phyloP scores from a whole-genome alignment of 1,284 basidiomycete genomes.

The Cutaneotrichosporon cavernicola region DNA sequence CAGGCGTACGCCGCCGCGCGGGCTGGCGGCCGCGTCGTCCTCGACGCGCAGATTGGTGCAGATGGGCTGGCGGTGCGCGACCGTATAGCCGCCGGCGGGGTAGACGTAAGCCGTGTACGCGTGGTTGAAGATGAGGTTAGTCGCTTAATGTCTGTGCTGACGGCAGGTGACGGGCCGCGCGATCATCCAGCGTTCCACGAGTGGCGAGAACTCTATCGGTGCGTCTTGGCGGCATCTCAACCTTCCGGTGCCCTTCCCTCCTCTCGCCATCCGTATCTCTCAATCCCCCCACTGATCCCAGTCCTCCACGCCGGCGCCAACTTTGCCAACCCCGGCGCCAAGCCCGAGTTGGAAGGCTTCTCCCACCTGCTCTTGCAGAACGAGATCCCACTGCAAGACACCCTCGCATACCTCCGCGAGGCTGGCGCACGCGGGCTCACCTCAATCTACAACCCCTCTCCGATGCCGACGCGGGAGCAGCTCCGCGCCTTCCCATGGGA shows the following conservation, averaged over 20 bases:
- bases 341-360: conserved; percentile 28
- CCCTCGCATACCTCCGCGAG: conserved; percentile 50
- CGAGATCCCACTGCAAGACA: conserved; percentile 58
- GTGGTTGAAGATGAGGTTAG: conserved; percentile 42
- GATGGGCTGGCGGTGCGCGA: conserved; percentile 52
- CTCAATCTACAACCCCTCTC: conserved; percentile 60
- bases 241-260: not conserved
- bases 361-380: conserved; percentile 60
- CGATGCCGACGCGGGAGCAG: conserved; percentile 55
- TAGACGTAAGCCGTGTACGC: conserved; percentile 38
- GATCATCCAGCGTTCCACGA: conserved; percentile 54
- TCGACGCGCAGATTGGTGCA: conserved; percentile 51
- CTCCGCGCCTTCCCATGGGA: conserved; percentile 56
- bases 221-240: conserved; percentile 18
- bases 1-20: conserved; percentile 54
- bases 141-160: not conserved
- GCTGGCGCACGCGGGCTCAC: conserved; percentile 38
- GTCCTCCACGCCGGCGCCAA: conserved; percentile 54
- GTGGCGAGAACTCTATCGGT: conserved; percentile 56
- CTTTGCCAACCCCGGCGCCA: conserved; percentile 24
- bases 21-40: conserved; percentile 48
- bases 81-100: conserved; percentile 36
- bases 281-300: conserved; percentile 23
- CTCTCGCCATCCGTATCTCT: not conserved
- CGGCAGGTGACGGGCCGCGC: conserved; percentile 53